Conservation (phyloP, 768 basidiomycete genomes). For the Phaeolepiota aurea region DNA sequence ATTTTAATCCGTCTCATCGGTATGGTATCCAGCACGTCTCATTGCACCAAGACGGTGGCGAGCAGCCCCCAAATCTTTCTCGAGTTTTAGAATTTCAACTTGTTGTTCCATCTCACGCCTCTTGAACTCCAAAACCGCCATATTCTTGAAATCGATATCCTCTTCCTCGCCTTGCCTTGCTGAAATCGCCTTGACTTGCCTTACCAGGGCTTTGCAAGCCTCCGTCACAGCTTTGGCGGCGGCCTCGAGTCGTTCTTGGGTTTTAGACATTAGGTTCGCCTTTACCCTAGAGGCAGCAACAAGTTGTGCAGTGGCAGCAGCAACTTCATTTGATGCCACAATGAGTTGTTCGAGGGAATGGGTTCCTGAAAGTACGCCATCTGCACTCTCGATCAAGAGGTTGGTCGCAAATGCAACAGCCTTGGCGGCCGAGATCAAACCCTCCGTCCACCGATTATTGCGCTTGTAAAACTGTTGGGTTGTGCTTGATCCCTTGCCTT, state of each 20-base stretch:
- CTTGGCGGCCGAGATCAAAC: slow-evolving; percentile 96
- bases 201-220: slow-evolving; percentile 93
- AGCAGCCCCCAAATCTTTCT: slow-evolving; percentile 89
- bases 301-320: slow-evolving; percentile 93
- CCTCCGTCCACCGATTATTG: slow-evolving; percentile 99
- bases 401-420: slow-evolving; percentile 95
- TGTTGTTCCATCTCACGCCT: slow-evolving; percentile 98
- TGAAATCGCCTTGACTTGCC: slow-evolving; percentile 92
- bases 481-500: slow-evolving; percentile 89
- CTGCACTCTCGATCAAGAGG: slow-evolving; percentile 93
- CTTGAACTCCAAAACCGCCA: slow-evolving; percentile 95
- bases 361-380: slow-evolving; percentile 93
- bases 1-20: slow-evolving; percentile 65
- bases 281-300: slow-evolving; percentile 98
- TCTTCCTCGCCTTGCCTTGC: slow-evolving; percentile 75
- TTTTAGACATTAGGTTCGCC: slow-evolving; percentile 97
- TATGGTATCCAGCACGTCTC: slow-evolving; percentile 86
- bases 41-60: slow-evolving; percentile 76
- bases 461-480: slow-evolving; percentile 98
- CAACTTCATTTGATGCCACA: slow-evolving; percentile 99
- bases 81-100: slow-evolving; percentile 94
- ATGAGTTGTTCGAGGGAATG: slow-evolving; percentile 98
- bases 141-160: slow-evolving; percentile 82
- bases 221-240: slow-evolving; percentile 98
- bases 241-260: slow-evolving; percentile 90